A percentile compares a stretch with the other conserved stretches of the same genome.
These are phyloP conservation scores for Filobasidium floriforme DNA, from an alignment of 768 basidiomycete species.

Conservation along the genomic window DNA sequence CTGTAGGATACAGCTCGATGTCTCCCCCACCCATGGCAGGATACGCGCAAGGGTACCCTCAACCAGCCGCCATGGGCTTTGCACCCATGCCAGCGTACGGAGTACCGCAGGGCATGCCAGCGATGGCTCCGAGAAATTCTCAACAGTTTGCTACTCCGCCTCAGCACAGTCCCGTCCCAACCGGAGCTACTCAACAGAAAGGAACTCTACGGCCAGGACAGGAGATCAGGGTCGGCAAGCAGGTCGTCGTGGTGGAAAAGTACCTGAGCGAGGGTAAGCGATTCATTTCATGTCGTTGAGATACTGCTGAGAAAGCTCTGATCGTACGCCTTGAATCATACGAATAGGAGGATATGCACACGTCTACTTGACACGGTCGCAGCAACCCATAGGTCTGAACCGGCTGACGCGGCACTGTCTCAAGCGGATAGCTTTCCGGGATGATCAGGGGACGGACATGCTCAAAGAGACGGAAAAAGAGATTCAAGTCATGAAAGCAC, in stretches of 20 bases:
- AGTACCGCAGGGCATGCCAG: background rate
- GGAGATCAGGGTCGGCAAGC: conserved; percentile 70
- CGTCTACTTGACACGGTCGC: conserved; percentile 88
- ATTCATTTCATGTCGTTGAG: background rate
- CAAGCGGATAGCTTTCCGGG: conserved; percentile 88
- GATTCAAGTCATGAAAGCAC: conserved; percentile 83
- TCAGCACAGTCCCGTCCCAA: background rate
- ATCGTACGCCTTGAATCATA: conserved; percentile 16
- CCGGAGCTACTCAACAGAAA: conserved; percentile 24
- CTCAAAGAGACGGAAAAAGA: conserved; percentile 92
- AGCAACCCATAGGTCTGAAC: conserved; percentile 58
- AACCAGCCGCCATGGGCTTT: background rate
- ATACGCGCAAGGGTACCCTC: background rate
- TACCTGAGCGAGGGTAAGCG: conserved; percentile 85
- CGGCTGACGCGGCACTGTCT: conserved; percentile 76
- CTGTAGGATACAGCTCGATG: background rate
- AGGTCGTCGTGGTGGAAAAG: conserved; percentile 81
- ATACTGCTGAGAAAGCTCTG: conserved; percentile 13
- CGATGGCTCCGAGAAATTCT: background rate
- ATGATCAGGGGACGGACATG: conserved; percentile 79
- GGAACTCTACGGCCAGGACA: conserved; percentile 59
- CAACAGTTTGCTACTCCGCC: conserved; percentile 3
- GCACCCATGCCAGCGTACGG: background rate
- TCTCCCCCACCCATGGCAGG: background rate
- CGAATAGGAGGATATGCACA: conserved; percentile 86